Percentiles rank a stretch among this genome's conserved stretches.
Evolutionary conservation across 202 grass and related monocot genomes (phyloP).

Genomic region (Schoenoplectus triqueter): DNA sequence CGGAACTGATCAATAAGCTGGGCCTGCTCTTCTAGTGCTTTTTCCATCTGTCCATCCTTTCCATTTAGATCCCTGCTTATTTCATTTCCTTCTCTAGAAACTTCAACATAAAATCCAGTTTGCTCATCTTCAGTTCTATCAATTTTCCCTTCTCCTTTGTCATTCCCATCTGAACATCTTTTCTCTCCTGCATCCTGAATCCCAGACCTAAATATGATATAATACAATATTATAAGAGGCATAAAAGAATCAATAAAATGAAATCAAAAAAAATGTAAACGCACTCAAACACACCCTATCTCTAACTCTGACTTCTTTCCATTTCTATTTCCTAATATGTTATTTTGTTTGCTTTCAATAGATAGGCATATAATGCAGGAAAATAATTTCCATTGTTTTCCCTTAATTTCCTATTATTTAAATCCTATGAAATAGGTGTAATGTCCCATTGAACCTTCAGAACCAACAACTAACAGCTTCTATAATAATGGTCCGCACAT

Average conservation of each 20-base stretch:
- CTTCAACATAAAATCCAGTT: slow-evolving; percentile 46
- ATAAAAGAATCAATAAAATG: not conserved
- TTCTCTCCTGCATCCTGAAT: slow-evolving; percentile 40
- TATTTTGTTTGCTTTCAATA: slow-evolving; percentile 11
- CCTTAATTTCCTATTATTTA: not conserved
- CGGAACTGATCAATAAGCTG: slow-evolving; percentile 75
- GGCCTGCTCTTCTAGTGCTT: slow-evolving; percentile 77
- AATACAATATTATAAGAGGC: slow-evolving; percentile 22
- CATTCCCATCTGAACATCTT: slow-evolving; percentile 28
- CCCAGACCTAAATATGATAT: slow-evolving; percentile 41
- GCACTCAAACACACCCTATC: not conserved
- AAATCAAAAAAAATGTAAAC: not conserved
- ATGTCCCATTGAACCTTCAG: not conserved
- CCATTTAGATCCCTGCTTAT: slow-evolving; percentile 41
- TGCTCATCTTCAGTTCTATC: slow-evolving; percentile 35
- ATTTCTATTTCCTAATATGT: not conserved
- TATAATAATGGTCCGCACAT: not conserved
- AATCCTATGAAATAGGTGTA: not conserved
- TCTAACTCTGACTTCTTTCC: not conserved
- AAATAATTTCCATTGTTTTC: not conserved
- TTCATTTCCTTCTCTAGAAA: slow-evolving; percentile 43
- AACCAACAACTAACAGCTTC: slow-evolving; percentile 19
- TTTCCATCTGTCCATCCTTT: slow-evolving; percentile 74
- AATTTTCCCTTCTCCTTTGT: slow-evolving; percentile 19
- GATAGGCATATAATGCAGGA: not conserved